A percentile compares a stretch with the other conserved stretches of the same genome.
These are phyloP conservation scores for Diddensiella caesifluorescens DNA, from an alignment of 805 yeast species.

Conservation along the genomic window DNA sequence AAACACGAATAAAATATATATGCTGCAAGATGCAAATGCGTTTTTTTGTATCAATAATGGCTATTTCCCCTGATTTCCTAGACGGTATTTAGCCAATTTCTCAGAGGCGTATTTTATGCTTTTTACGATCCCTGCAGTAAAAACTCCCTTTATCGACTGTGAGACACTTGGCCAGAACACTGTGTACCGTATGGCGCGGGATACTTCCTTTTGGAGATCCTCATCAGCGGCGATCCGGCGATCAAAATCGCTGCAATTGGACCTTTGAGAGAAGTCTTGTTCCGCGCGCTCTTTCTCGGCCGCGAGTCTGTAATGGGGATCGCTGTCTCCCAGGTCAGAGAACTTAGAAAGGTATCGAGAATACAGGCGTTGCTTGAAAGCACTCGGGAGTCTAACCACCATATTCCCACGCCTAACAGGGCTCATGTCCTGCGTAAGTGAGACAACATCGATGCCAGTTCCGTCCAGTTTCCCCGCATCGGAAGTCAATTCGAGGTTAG, in stretches of 20 bases:
- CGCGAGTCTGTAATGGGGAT: neutral
- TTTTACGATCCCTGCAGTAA: constrained; percentile 78
- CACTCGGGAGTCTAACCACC: constrained; percentile 44
- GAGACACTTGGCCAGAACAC: constrained; percentile 64
- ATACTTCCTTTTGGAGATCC: constrained; percentile 34
- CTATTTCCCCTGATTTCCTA: constrained; percentile 6
- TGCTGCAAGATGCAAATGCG: no score
- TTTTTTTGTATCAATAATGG: neutral
- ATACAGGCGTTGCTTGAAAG: constrained; percentile 42
- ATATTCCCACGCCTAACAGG: constrained; percentile 38
- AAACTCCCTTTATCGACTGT: constrained; percentile 76
- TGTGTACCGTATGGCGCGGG: constrained; percentile 44
- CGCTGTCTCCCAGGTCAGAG: constrained; percentile 2
- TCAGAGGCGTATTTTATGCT: constrained; percentile 72
- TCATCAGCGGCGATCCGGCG: constrained; percentile 41
- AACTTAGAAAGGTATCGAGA: constrained; percentile 19
- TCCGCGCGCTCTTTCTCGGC: neutral
- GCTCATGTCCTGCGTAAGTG: constrained; percentile 33
- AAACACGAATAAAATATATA: neutral
- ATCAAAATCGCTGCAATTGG: constrained; percentile 35
- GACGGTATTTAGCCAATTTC: constrained; percentile 42
- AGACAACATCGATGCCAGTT: constrained; percentile 28
- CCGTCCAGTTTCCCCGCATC: constrained; percentile 7
- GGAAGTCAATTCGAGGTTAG: constrained; percentile 29
- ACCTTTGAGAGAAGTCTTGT: constrained; percentile 10